Percentiles rank a stretch among this genome's conserved stretches.
Evolutionary conservation across 2,329 filamentous ascomycete species (phyloP).

Genomic region (Gnomoniopsis sp.): DNA sequence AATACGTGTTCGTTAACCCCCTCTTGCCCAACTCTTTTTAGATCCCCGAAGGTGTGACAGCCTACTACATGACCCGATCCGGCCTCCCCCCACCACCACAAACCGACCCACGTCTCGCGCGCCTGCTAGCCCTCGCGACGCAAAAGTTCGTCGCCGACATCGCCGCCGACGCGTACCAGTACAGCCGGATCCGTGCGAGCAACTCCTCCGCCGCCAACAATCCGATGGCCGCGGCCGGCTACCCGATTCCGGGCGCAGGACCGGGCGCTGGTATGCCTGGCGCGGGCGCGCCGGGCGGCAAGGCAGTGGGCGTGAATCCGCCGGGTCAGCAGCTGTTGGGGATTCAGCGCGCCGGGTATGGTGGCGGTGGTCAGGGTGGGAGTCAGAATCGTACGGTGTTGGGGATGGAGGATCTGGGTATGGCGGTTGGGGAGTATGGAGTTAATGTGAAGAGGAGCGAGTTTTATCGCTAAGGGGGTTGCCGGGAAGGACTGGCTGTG

Average conservation of each 20-base stretch:
- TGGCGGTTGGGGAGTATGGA: constrained; percentile 96
- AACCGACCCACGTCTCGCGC: constrained; percentile 84
- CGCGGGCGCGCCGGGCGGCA: constrained; percentile 34
- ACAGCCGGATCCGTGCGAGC: constrained; percentile 90
- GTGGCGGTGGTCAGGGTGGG: constrained; percentile 84
- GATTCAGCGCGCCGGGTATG: constrained; percentile 74
- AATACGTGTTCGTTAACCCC: too few species aligned
- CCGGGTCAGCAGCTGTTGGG: constrained; percentile 49
- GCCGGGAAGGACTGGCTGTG: too few species aligned
- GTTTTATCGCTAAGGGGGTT: constrained; percentile 72
- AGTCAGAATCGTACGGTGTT: constrained; percentile 89
- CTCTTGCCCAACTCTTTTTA: constrained; percentile 34
- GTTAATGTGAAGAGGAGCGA: constrained; percentile 97
- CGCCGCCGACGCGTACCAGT: constrained; percentile 96
- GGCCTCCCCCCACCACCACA: constrained; percentile 90
- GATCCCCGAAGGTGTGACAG: constrained; percentile 96
- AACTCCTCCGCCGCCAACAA: constrained; percentile 85
- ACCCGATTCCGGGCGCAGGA: constrained; percentile 60
- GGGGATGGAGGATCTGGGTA: constrained; percentile 97
- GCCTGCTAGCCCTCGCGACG: constrained; percentile 92
- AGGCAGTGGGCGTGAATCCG: neutral
- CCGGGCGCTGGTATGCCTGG: constrained; percentile 33
- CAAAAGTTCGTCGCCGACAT: constrained; percentile 99
- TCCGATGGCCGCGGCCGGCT: constrained; percentile 76
- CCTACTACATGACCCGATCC: constrained; percentile 96